These are phyloP conservation scores for Skeletonema menzelii DNA, from an alignment of 108 stramenopile species.

Conservation along the genomic window DNA sequence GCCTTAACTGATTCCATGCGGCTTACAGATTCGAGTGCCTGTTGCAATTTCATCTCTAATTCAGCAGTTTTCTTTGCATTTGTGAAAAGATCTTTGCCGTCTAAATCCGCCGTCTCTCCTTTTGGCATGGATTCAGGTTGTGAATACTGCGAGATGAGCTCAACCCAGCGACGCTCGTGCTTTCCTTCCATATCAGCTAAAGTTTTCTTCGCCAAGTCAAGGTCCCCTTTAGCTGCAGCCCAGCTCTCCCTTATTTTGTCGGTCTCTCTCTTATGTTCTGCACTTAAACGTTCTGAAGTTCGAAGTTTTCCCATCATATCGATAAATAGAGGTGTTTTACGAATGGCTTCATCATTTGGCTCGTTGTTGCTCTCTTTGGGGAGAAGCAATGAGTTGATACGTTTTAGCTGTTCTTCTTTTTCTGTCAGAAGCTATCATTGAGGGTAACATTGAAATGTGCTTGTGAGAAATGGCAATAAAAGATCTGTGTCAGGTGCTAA, in stretches of 20 bases:
- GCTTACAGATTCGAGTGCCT: slow-evolving; percentile 82
- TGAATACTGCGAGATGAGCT: slow-evolving; percentile 54
- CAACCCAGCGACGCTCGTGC: slow-evolving; percentile 70
- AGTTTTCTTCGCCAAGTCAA: slow-evolving; percentile 58
- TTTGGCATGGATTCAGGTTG: slow-evolving; percentile 35
- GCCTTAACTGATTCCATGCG: slow-evolving; percentile 62
- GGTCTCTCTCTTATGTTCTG: slow-evolving; percentile 45
- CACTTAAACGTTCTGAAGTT: slow-evolving; percentile 39
- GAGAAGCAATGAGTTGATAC: slow-evolving; percentile 62
- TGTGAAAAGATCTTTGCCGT: slow-evolving; percentile 12
- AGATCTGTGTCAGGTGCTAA: not conserved
- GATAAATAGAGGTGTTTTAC: slow-evolving; percentile 44
- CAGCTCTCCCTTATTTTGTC: slow-evolving; percentile 55
- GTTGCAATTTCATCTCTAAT: slow-evolving; percentile 80
- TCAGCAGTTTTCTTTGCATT: slow-evolving; percentile 66
- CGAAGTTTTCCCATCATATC: slow-evolving; percentile 55
- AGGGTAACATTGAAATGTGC: not conserved
- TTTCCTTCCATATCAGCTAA: slow-evolving; percentile 71
- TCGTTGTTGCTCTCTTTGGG: slow-evolving; percentile 23
- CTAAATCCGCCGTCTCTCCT: slow-evolving; percentile 11
- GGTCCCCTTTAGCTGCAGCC: slow-evolving; percentile 67
- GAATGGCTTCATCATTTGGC: slow-evolving; percentile 48
- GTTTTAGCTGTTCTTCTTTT: slow-evolving; percentile 54
- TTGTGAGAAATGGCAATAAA: slow-evolving; percentile 5
- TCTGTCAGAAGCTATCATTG: slow-evolving; percentile 52